Base-by-base conservation (phyloP, 1,284 basidiomycete genomes). In the Cryptococcus sp. region DNA sequence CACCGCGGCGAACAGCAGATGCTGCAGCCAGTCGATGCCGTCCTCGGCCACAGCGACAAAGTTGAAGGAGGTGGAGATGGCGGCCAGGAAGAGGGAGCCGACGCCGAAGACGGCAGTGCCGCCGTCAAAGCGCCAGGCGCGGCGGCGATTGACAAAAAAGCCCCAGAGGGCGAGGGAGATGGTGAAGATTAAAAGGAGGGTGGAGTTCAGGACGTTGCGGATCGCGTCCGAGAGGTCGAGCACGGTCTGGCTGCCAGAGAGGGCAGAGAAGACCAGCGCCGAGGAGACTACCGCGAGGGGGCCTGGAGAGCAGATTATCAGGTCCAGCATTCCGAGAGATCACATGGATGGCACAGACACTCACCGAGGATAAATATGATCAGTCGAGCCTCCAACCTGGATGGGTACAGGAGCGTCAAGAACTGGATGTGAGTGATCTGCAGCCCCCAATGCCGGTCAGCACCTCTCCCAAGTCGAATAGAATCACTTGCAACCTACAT, bases 341-440 rank as follows among this genome's bases (percentile, higher is more conserved):
- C n/a, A 8, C 13, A n/a, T 28, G 33, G 12, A n/a, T 33, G 36
- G 28, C 4, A 33, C 9, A 9, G 9, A 9, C 61, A 65, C 76
- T 62, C 66, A 82, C 89, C 91, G 12, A 98, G 84, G 38, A 96
- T 82, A 62, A 85, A 81, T 67, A 93, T 87, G 57, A 99, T 95
- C 49, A 99, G 84, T 21, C 87, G 82, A 4, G 85, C 87, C 78
- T 98, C 96, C 38, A 95, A 83, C n/a, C 83, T 80, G 4, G 96
- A 98, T 1, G 95, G 95, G 72, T 91, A 99, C 18, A 99, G 83
- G 5, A 98, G 83, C 2, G 95, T 96, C 55, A 99, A 81, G 77
- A 98, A 98, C 75, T 98, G 96, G 53, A 99, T 97, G 77, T 98
- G 94, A 0, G 95, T 96, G 58, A 92, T 87, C 90, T 96, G 71